phyloP scores from a whole-genome alignment of 2,329 filamentous ascomycete genomes.

The Colletotrichum costaricense region DNA sequence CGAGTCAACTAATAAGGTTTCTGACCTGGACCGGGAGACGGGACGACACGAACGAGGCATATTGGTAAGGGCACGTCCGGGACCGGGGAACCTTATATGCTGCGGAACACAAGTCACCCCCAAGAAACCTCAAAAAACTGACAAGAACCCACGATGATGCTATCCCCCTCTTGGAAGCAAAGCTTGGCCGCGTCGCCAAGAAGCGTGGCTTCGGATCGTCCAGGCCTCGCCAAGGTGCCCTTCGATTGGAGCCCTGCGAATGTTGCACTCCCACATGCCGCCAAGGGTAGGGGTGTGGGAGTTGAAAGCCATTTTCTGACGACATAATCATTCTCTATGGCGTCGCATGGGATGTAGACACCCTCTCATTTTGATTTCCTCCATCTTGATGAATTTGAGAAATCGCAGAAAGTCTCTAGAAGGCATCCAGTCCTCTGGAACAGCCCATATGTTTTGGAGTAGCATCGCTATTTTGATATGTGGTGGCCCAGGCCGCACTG shows the following conservation, averaged over 20 bases:
- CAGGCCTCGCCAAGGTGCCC: constrained; percentile 27
- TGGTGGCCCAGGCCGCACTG: neutral
- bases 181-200: constrained; percentile 36
- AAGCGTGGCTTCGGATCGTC: constrained; percentile 33
- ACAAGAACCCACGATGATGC: constrained; percentile 19
- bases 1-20: neutral
- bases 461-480: neutral
- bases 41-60: neutral
- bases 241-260: constrained; percentile 22
- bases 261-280: constrained; percentile 30
- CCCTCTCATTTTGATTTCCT: neutral
- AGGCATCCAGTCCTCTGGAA: neutral
- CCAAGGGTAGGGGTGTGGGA: constrained; percentile 2
- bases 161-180: constrained; percentile 28
- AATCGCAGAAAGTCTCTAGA: neutral
- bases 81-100: constrained; percentile 25
- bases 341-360: constrained; percentile 6
- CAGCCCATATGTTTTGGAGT: neutral
- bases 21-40: neutral
- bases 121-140: neutral
- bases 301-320: constrained; percentile 24
- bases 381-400: neutral
- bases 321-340: constrained; percentile 24
- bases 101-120: neutral
- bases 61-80: neutral